Evolutionary conservation across 176 grass and related monocot species (phyloP), one percentile per base, ranked within the genome.

Genomic region (Hyparrhenia diplandra): DNA sequence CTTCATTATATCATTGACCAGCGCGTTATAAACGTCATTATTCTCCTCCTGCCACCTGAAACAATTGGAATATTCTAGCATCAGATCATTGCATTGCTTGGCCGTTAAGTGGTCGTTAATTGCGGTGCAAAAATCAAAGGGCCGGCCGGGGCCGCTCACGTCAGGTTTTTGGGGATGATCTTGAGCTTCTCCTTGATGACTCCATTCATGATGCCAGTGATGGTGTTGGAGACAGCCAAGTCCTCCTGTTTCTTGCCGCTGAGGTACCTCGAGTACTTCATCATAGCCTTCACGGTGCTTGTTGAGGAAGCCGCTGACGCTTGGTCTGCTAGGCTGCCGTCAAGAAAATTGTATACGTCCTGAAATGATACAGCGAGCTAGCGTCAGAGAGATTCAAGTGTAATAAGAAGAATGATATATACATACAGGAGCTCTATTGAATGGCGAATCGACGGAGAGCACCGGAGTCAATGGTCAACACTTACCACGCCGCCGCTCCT

Each of bases 271-370:
- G 89, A 67, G 42, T 45, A 14, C 42, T 14, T 14, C 42, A 14
- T 13, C 42, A 45, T 45, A 45, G 42, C 42, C 42, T 45, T 45
- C 42, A 45, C 12, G 42, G 13, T 45, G 42, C 42, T 45, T 45
- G 42, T 2, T 0, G 13, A 45, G 3, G 42, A 45, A 0, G 42
- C 42, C 42, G 42, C 12, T n/a, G 42, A 1, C 42, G 13, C 11
- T 13, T 45, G 42, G 42, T 45, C n/a, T n/a, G n/a, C 42, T 13
- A 45, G 76, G 24, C 71, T 80, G 18, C 40, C 34, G 67, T 89
- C 92, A 11, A 90, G 87, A 76, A 97, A 97, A 31, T 94, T 92
- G 81, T 97, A 94, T 27, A 97, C 80, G n/a, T 94, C 89, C 94
- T 97, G 62, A 23, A 40, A 68, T 40, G 32, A 5, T 42, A 42